Percentiles rank a stretch among this genome's conserved stretches.
Conservation (phyloP, 208 protist genomes). For the Acanthamoeba healyi region DNA sequence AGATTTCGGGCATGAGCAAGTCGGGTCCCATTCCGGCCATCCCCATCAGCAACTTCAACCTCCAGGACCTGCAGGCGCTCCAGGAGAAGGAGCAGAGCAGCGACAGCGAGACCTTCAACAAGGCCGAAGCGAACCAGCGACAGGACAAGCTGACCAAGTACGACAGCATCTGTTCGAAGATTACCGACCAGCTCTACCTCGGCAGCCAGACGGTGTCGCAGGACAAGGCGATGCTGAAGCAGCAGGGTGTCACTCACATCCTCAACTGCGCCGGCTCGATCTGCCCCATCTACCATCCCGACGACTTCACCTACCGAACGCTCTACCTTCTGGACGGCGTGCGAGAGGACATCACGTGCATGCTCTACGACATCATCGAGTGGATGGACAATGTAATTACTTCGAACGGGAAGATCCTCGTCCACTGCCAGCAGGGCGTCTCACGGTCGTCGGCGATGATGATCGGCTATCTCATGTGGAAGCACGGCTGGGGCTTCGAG, state of each 20-base stretch:
- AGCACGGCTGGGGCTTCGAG: conserved; percentile 91
- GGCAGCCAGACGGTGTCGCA: conserved; percentile 74
- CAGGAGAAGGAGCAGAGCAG: conserved; percentile 50
- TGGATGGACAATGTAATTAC: conserved; percentile 92
- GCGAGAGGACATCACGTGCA: conserved; percentile 93
- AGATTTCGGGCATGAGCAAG: conserved; percentile 8
- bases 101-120: conserved; percentile 61
- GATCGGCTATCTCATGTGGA: conserved; percentile 94
- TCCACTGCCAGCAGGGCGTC: conserved; percentile 97
- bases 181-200: conserved; percentile 72
- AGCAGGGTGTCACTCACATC: conserved; percentile 94
- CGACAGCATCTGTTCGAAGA: conserved; percentile 74
- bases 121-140: conserved; percentile 41
- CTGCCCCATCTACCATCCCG: conserved; percentile 88
- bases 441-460: conserved; percentile 94
- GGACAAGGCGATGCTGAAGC: conserved; percentile 69
- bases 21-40: not conserved
- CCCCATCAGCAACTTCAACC: conserved; percentile 65
- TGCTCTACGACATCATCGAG: conserved; percentile 93
- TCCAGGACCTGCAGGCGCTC: conserved; percentile 41
- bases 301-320: conserved; percentile 93
- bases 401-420: conserved; percentile 90
- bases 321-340: conserved; percentile 93
- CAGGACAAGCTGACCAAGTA: conserved; percentile 71
- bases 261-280: conserved; percentile 94